phyloP scores from a whole-genome alignment of 768 basidiomycete species.

The Candolleomyces efflorescens region DNA sequence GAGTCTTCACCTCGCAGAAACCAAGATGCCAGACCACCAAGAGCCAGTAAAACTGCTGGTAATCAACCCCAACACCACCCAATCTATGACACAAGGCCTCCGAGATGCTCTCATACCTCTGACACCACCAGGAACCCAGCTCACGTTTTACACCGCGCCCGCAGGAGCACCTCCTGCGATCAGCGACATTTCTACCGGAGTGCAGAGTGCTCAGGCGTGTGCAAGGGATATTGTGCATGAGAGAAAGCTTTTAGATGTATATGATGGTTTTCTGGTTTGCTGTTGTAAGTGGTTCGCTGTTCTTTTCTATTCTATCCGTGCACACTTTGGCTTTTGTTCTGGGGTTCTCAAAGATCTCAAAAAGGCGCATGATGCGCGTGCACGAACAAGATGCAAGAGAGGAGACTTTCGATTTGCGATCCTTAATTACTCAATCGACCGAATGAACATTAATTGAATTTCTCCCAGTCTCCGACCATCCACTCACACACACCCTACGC shows the following conservation, averaged over 20 bases:
- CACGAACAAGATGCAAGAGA: too few relatives aligned
- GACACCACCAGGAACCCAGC: conserved; percentile 22
- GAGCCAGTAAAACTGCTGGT: conserved; percentile 18
- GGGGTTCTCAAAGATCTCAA: too few relatives aligned
- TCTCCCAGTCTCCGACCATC: conserved; percentile 33
- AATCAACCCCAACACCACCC: conserved; percentile 35
- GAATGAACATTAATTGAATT: neutral
- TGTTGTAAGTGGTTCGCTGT: conserved; percentile 25
- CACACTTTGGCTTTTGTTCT: neutral
- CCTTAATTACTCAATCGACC: neutral
- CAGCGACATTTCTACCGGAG: conserved; percentile 26
- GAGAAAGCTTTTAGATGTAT: conserved; percentile 18
- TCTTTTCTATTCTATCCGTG: neutral
- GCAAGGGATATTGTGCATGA: conserved; percentile 23
- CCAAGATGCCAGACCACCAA: too few relatives aligned
- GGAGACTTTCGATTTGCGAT: neutral
- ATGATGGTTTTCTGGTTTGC: conserved; percentile 35
- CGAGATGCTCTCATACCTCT: conserved; percentile 15
- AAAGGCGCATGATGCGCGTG: too few relatives aligned
- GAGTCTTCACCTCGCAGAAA: too few relatives aligned
- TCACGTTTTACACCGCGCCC: conserved; percentile 31
- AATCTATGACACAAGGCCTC: conserved; percentile 30
- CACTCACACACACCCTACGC: conserved; percentile 29
- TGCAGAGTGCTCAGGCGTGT: conserved; percentile 25
- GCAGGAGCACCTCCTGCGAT: conserved; percentile 27